Conservation (phyloP, 257 asterid species). For the Rhazya stricta region DNA sequence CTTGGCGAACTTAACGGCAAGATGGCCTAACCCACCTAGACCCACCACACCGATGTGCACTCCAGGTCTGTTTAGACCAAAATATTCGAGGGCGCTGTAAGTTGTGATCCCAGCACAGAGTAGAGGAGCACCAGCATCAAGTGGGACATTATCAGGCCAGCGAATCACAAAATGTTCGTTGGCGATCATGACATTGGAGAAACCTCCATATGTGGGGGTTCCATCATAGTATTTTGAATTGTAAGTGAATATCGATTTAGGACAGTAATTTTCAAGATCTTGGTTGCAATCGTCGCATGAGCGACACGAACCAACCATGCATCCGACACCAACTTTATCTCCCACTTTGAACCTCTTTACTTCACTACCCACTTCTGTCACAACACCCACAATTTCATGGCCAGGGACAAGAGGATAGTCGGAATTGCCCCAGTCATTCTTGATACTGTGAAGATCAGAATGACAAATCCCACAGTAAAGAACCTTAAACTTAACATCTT, state of each 20-base stretch:
- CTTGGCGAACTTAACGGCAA: constrained; percentile 58
- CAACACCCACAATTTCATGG: constrained; percentile 32
- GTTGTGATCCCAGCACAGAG: constrained; percentile 60
- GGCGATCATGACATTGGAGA: constrained; percentile 38
- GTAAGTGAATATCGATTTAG: constrained; percentile 29
- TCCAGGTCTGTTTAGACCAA: constrained; percentile 54
- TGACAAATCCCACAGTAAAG: constrained; percentile 24
- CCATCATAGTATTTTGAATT: constrained; percentile 31
- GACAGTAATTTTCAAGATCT: constrained; percentile 45
- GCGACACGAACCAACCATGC: constrained; percentile 42
- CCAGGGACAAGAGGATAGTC: constrained; percentile 4
- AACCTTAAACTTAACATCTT: constrained; percentile 17
- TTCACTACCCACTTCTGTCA: constrained; percentile 39
- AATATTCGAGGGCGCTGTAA: constrained; percentile 45
- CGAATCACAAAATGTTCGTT: constrained; percentile 41
- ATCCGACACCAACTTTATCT: constrained; percentile 45
- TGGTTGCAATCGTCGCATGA: constrained; percentile 30
- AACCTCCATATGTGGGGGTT: constrained; percentile 41
- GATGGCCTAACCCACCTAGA: constrained; percentile 59
- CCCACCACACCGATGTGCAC: constrained; percentile 45
- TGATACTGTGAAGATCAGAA: constrained; percentile 21
- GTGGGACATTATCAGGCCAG: constrained; percentile 53
- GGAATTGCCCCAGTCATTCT: constrained; percentile 14
- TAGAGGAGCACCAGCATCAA: constrained; percentile 55
- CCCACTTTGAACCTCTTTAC: constrained; percentile 37